Evolutionary conservation across 495 filamentous ascomycete species (phyloP).

Genomic region (Daldinia loculata): DNA sequence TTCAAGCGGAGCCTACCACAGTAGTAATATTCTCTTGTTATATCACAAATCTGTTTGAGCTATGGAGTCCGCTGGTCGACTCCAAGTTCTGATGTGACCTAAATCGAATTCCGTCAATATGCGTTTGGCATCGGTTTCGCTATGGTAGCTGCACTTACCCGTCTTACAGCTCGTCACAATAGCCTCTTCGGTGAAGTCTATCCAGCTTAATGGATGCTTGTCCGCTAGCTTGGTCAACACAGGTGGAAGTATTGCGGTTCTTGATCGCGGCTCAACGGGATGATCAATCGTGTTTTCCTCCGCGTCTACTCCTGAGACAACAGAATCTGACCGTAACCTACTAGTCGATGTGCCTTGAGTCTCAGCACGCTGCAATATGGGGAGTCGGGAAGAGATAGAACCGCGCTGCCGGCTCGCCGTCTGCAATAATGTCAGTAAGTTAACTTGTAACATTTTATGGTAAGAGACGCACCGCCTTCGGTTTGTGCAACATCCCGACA

Average conservation of each 20-base stretch:
- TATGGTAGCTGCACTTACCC: slow-evolving; percentile 62
- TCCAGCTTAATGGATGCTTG: slow-evolving; percentile 84
- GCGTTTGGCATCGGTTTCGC: slow-evolving; percentile 15
- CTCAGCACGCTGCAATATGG: slow-evolving; percentile 57
- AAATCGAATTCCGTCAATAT: slow-evolving; percentile 24
- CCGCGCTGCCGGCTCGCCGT: slow-evolving; percentile 65
- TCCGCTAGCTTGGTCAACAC: slow-evolving; percentile 92
- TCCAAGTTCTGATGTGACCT: slow-evolving; percentile 92
- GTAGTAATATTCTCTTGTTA: neutral
- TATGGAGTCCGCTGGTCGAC: slow-evolving; percentile 65
- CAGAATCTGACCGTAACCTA: slow-evolving; percentile 71
- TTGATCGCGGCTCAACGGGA: slow-evolving; percentile 79
- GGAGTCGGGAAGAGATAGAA: slow-evolving; percentile 66
- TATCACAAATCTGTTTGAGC: slow-evolving; percentile 30
- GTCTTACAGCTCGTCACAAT: slow-evolving; percentile 91
- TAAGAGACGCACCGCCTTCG: slow-evolving; percentile 62
- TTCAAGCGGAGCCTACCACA: neutral
- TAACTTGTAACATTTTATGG: neutral
- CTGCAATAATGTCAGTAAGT: slow-evolving; percentile 41
- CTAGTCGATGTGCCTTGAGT: slow-evolving; percentile 60
- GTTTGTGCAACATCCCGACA: slow-evolving; percentile 92
- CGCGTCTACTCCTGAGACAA: slow-evolving; percentile 62
- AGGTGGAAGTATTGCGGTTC: slow-evolving; percentile 88
- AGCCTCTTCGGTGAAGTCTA: slow-evolving; percentile 88
- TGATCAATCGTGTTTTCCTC: slow-evolving; percentile 67